phyloP scores from a whole-genome alignment of 495 filamentous ascomycete species.

The Jackrogersella minutella region DNA sequence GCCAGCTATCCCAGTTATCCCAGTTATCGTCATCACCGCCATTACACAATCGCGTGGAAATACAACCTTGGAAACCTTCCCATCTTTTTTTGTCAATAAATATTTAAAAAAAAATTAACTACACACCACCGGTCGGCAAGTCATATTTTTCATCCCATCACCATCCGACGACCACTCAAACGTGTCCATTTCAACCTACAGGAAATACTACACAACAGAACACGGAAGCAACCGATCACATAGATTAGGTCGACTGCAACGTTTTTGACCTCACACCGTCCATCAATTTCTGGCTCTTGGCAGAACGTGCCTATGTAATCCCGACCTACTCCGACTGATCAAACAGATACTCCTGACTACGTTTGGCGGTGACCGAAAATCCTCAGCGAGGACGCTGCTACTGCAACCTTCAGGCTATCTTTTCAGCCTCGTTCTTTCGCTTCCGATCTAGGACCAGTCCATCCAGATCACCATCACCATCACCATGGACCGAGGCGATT shows the following conservation, averaged over 20 bases:
- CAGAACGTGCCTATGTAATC: not conserved
- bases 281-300: conserved; percentile 6
- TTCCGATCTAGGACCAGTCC: no score
- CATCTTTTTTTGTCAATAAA: conserved; percentile 16
- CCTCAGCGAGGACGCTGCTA: not conserved
- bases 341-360: not conserved
- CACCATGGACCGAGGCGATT: conserved; percentile 38
- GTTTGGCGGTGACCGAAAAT: not conserved
- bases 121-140: not conserved
- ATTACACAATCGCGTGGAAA: conserved; percentile 31
- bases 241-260: not conserved
- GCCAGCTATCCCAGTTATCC: conserved; percentile 3
- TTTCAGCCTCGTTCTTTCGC: not conserved
- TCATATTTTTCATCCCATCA: not conserved
- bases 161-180: not conserved
- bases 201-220: not conserved
- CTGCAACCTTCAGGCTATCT: not conserved
- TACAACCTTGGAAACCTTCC: not conserved
- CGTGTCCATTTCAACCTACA: conserved; percentile 9
- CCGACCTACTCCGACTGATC: not conserved
- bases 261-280: not conserved
- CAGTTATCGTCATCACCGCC: conserved; percentile 40
- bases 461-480: no score
- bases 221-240: not conserved
- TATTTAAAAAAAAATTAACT: conserved; percentile 23